Evolutionary conservation across 2,329 filamentous ascomycete genomes (phyloP), one percentile per base, ranked within the genome.

Genomic region (Xylariales sp.): DNA sequence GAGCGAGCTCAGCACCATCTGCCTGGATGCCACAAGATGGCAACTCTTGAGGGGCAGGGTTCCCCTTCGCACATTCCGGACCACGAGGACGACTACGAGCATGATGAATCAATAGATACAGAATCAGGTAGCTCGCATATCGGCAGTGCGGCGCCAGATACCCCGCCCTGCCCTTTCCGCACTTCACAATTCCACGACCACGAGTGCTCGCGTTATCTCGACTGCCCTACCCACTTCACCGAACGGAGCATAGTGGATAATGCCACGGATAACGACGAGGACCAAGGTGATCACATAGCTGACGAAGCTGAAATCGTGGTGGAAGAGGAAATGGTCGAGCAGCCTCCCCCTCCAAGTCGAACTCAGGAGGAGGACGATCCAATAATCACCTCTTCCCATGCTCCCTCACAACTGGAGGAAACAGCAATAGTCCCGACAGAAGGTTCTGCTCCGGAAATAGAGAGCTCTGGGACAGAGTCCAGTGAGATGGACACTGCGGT

Each of bases 121-220:
- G 49, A 47, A 29, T 52, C 51, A 54, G 54, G 61, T 15, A 66
- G 62, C 48, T 67, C 68, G n/a, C 60, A 66, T 42, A 51, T 55
- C 18, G 58, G 57, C 25, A 70, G 66, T 42, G 54, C 53, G 36
- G 44, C 45, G 23, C 41, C 43, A 29, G 42, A 43, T 29, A 46
- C 34, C 8, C 38, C 45, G 4, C 36, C 45, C 18, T 72, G 67
- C 41, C 58, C 48, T 24, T 69, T 65, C 58, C 61, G 59, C 34
- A 67, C 58, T 8, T 16, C 50, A 14, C 53, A 55, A 12, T 67
- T 59, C 30, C 49, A 66, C 45, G 60, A 67, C 35, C 58, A 63
- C 33, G 70, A 73, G 51, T 72, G 69, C 49, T 60, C 61, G 10
- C 62, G 61, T 32, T 74, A 61, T 50, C 63, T 70, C 40, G 71